Evolutionary conservation across 192 early-diverging fungal species (phyloP).

Genomic region (Diversispora epigaea): DNA sequence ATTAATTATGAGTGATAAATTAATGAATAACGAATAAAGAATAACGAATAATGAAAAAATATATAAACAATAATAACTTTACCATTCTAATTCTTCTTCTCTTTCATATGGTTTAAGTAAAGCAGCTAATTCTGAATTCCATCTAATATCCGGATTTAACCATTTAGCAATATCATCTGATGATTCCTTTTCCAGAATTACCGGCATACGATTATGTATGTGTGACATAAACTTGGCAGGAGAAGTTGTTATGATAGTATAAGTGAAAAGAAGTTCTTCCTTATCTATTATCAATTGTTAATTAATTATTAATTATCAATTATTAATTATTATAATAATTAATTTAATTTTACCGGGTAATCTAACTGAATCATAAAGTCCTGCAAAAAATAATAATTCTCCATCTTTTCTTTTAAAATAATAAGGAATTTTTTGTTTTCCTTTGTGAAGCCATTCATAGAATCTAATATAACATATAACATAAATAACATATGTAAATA

Average conservation of each 20-base stretch:
- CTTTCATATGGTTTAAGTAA: constrained; percentile 53
- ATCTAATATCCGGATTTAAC: constrained; percentile 45
- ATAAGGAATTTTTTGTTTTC: constrained; percentile 49
- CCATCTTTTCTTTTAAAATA: constrained; percentile 49
- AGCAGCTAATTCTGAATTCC: constrained; percentile 38
- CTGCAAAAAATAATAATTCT: constrained; percentile 52
- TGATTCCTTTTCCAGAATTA: constrained; percentile 47
- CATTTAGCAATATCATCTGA: constrained; percentile 43
- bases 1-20: too few species aligned
- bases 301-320: neutral
- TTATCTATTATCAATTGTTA: neutral
- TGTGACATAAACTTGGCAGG: constrained; percentile 44
- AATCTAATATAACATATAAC: constrained; percentile 39
- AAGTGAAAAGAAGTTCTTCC: constrained; percentile 43
- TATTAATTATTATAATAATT: neutral
- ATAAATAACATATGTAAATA: too few species aligned
- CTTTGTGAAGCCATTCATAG: constrained; percentile 56
- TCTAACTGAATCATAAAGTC: constrained; percentile 46
- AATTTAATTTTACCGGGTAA: constrained; percentile 35
- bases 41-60: too few species aligned
- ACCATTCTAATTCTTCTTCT: constrained; percentile 33
- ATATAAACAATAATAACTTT: too few species aligned
- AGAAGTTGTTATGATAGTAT: constrained; percentile 54
- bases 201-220: constrained; percentile 61
- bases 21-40: too few species aligned